Evolutionary conservation across 23 red algal species (phyloP), one percentile per base, ranked within the genome.

Genomic region (Gracilaria domingensis): DNA sequence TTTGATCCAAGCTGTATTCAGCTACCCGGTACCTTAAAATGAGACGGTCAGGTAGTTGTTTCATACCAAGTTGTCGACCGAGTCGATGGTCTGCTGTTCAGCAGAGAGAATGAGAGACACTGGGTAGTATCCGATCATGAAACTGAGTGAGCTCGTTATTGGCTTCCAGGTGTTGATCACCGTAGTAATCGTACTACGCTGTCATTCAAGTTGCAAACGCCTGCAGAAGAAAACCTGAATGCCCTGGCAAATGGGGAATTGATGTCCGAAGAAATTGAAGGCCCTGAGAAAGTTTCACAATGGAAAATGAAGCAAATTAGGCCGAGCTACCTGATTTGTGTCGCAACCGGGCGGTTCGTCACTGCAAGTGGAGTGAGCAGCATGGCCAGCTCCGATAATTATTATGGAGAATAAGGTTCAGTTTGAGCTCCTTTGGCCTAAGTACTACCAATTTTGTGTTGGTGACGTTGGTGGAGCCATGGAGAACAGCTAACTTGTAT

Each of bases 401-500:
- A 35, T 95, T 83, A 25, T 73, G 79, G 54, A 95, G 88, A 84
- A 80, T 95, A 47, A 23, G 29, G 57, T 95, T 50, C 61, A 65
- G 16, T 78, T 88, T 64, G 69, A 85, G n/a, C 80, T 95, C 25
- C 92, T 84, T 23, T 95, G 92, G 92, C 92, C 92, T 6, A 95
- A 95, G 77, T 95, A 95, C 47, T 95, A 86, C 77, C 92, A 95
- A 25, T 88, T 61, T 26, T 83, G 73, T 45, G 71, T 83, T 17
- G 92, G 92, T 57, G 92, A 88, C 36, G 92, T 95, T 2, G 84
- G 92, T 26, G 84, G 92, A 5, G 92, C 92, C 12, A 95, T 95
- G 92, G 92, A 95, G 37, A 95, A 95, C 58, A 95, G 84, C 61
- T 95, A 83, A 17, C 60, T 95, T 26, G 92, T 95, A 51, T 88